These are phyloP conservation scores for Silene noctiflora DNA, from an alignment of 179 eudicot genomes.

Conservation along the genomic window DNA sequence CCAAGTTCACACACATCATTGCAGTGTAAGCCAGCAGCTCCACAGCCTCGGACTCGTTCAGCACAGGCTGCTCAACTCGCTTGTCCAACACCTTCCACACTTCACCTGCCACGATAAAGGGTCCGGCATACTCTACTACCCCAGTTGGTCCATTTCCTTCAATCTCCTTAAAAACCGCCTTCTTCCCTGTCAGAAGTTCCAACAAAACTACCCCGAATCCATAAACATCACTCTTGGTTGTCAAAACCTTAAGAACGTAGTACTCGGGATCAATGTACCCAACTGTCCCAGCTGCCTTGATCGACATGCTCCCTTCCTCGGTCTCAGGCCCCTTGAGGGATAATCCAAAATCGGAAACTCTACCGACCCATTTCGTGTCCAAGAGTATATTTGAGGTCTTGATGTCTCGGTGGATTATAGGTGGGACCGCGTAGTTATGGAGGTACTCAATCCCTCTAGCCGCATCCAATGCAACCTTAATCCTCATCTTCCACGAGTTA, in stretches of 20 bases:
- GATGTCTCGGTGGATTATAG: conserved; percentile 63
- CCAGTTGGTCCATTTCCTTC: conserved; percentile 39
- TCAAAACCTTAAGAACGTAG: conserved; percentile 43
- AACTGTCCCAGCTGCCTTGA: conserved; percentile 46
- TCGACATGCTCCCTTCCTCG: conserved; percentile 38
- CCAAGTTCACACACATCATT: conserved; percentile 51
- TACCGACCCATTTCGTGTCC: conserved; percentile 51
- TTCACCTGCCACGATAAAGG: conserved; percentile 44
- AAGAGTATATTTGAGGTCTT: conserved; percentile 58
- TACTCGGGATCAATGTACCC: conserved; percentile 63
- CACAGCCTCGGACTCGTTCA: conserved; percentile 54
- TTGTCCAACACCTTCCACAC: conserved; percentile 47
- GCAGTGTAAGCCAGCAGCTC: conserved; percentile 53
- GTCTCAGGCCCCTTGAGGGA: conserved; percentile 41
- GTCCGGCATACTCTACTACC: conserved; percentile 49
- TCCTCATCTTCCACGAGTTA: conserved; percentile 53
- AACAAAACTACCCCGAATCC: conserved; percentile 58
- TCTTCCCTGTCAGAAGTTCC: conserved; percentile 58
- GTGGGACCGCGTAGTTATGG: conserved; percentile 62
- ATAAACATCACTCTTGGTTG: conserved; percentile 61
- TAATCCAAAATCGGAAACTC: conserved; percentile 59
- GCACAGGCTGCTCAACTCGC: conserved; percentile 39
- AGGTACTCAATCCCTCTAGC: conserved; percentile 69
- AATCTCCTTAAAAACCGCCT: conserved; percentile 43
- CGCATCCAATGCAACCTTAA: conserved; percentile 55